These are phyloP conservation scores for Acacia concinna DNA, from an alignment of 331 rosid species.

Conservation along the genomic window DNA sequence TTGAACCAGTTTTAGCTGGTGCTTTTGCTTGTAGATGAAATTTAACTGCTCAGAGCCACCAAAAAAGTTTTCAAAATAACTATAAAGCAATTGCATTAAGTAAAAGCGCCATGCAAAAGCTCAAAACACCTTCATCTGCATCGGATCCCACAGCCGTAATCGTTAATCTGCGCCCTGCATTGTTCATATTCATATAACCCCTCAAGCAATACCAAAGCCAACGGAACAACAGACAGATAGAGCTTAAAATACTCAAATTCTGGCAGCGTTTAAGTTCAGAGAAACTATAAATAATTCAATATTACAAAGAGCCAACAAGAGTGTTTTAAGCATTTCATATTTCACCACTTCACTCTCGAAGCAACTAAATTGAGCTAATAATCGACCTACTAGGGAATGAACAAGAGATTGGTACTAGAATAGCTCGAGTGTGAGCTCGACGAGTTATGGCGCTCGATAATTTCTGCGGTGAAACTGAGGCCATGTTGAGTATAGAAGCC, in stretches of 20 bases:
- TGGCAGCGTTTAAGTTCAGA: not conserved
- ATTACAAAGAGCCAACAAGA: slow-evolving; percentile 30
- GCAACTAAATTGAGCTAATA: slow-evolving; percentile 27
- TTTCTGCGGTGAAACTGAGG: slow-evolving; percentile 50
- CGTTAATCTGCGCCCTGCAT: slow-evolving; percentile 7
- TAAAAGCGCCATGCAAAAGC: not conserved
- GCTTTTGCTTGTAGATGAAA: not conserved
- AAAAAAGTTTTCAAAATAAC: not conserved
- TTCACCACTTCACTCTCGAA: not conserved
- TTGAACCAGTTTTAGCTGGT: not conserved
- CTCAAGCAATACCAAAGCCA: not conserved
- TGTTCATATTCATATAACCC: not conserved
- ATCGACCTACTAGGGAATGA: slow-evolving; percentile 72
- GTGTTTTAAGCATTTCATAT: slow-evolving; percentile 1
- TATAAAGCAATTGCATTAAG: not conserved
- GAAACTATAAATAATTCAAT: not conserved
- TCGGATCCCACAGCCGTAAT: not conserved
- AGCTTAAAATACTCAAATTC: not conserved
- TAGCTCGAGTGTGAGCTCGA: slow-evolving; percentile 42
- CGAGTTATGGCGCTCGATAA: slow-evolving; percentile 33
- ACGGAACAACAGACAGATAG: not conserved
- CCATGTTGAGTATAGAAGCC: slow-evolving; percentile 69
- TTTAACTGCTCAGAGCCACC: not conserved
- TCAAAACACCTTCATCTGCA: not conserved
- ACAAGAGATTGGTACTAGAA: slow-evolving; percentile 43